Evolutionary conservation across 1,284 basidiomycete species (phyloP).

Genomic region (Melampsora americana): DNA sequence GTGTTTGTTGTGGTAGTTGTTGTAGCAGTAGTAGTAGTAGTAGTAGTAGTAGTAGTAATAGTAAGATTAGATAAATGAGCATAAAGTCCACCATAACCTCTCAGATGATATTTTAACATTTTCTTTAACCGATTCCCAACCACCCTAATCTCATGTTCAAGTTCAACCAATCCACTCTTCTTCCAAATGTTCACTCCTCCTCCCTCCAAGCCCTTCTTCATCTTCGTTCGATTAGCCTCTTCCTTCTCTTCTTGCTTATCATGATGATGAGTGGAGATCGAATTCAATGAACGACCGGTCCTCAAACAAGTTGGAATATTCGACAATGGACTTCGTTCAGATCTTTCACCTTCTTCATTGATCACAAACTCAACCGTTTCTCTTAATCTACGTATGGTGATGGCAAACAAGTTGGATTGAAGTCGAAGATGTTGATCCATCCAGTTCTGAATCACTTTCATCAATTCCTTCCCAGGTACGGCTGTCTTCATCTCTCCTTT

Average conservation of each 20-base stretch:
- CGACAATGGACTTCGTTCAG: background rate
- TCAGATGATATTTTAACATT: conserved; percentile 68
- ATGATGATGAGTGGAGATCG: background rate
- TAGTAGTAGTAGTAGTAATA: background rate
- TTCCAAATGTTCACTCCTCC: conserved; percentile 37
- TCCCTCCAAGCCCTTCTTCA: background rate
- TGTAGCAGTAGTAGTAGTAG: too few relatives aligned
- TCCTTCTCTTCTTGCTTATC: background rate
- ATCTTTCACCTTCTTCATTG: background rate
- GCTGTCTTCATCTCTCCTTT: conserved; percentile 32
- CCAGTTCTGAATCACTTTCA: conserved; percentile 46
- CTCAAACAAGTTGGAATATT: background rate
- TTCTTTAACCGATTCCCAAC: conserved; percentile 68
- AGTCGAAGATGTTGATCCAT: conserved; percentile 46
- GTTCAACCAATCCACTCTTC: conserved; percentile 65
- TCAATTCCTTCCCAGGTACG: conserved; percentile 55
- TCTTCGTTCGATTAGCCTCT: background rate
- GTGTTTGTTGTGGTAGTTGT: too few relatives aligned
- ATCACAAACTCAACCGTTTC: conserved; percentile 2
- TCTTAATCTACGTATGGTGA: background rate
- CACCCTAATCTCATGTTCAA: conserved; percentile 65
- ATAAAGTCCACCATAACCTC: conserved; percentile 69
- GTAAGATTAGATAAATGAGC: conserved; percentile 48
- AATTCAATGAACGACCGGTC: background rate
- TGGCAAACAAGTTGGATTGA: conserved; percentile 43